Evolutionary conservation across 2,329 filamentous ascomycete species (phyloP), one percentile per base, ranked within the genome.

Genomic region (Colletotrichum salicis): DNA sequence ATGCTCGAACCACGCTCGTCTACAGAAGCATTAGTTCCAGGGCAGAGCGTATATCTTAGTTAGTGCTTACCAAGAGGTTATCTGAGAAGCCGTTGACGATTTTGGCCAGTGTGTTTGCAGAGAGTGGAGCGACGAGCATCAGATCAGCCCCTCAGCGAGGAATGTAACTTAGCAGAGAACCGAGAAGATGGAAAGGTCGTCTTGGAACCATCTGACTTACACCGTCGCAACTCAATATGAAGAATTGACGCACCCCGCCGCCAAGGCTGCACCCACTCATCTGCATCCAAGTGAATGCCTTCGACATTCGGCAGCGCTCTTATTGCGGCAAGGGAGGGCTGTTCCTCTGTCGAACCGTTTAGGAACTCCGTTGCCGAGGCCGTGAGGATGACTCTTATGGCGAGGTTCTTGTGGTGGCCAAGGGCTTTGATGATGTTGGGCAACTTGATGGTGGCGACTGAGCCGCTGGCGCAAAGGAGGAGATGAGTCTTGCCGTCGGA

Each of bases 71-170:
- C 5, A 98, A 80, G 7, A 98, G 84, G 69, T 92, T 92, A 77
- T 97, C 94, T 55, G 90, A 91, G 74, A 97, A 86, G 0, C 96
- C 96, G 29, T 88, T 88, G 0, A 89, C 89, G 74, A 98, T 89
- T 82, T 97, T 97, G 7, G 95, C 96, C 78, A 98, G 85, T 4
- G 91, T 91, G 78, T 98, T 97, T 13, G 96, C 95, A 67, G 90
- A 93, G 71, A 98, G 82, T 0, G 96, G 96, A 11, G 93, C 93
- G 71, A 98, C 88, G 19, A 96, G 87, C 77, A 97, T 86, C 3
- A 97, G 77, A 79, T 97, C 88, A 0, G 94, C 94, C 95, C 93
- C 93, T 73, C 67, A 13, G 27, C 5, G 24, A 31, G 29, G 7
- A 31, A 31, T 7, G 7, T 31, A 7, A 31, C 29, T 31, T 31